Evolutionary conservation across 1,284 basidiomycete species (phyloP).

Genomic region (Phylloboletellus chloephorus): DNA sequence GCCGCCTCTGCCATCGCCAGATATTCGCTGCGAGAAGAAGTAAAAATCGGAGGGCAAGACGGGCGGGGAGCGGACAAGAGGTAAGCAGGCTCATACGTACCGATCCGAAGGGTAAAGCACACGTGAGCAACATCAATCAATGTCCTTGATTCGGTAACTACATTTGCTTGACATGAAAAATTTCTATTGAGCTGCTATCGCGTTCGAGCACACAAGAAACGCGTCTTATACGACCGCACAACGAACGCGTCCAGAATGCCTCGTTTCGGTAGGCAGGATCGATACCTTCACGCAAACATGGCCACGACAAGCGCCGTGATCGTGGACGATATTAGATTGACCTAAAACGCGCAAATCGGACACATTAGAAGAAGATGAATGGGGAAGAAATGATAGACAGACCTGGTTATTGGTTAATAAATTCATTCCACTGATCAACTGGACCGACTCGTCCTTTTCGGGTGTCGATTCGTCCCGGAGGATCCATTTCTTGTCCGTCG

Average conservation of each 20-base stretch:
- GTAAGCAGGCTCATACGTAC: constrained; percentile 8
- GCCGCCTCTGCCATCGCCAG: constrained; percentile 23
- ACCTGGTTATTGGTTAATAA: constrained; percentile 82
- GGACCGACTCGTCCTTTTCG: constrained; percentile 32
- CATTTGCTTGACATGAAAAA: background rate
- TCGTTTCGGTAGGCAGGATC: background rate
- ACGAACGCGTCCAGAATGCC: constrained; percentile 1
- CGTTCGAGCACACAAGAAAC: constrained; percentile 3
- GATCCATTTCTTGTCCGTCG: constrained; percentile 55
- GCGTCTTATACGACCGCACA: background rate
- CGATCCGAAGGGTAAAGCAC: constrained; percentile 6
- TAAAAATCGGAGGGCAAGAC: background rate
- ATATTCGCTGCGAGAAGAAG: constrained; percentile 1
- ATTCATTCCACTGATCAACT: constrained; percentile 65
- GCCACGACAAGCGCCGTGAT: constrained; percentile 37
- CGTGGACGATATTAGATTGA: constrained; percentile 43
- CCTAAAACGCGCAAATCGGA: constrained; percentile 23
- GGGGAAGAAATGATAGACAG: constrained; percentile 12
- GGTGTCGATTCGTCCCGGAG: constrained; percentile 51
- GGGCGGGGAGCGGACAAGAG: constrained; percentile 2
- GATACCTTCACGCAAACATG: constrained; percentile 16
- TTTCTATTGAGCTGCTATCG: constrained; percentile 1
- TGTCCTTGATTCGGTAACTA: constrained; percentile 24
- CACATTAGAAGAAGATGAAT: constrained; percentile 3
- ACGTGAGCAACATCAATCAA: constrained; percentile 15